phyloP scores from a whole-genome alignment of 768 basidiomycete species.

The Lactarius sp. region DNA sequence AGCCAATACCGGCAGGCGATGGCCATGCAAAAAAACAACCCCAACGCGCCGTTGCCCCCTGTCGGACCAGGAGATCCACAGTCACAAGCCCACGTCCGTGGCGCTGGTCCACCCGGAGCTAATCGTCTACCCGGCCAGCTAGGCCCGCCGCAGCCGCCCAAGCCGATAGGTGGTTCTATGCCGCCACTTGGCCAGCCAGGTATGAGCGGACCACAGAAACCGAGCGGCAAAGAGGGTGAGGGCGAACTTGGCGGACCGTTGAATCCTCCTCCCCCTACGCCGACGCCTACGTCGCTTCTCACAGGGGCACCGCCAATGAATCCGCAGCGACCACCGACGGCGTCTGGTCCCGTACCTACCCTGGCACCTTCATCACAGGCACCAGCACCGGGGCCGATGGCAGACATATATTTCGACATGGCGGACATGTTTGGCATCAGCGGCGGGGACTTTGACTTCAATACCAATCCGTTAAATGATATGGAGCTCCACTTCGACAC shows the following conservation, averaged over 20 bases:
- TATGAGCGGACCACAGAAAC: constrained; percentile 24
- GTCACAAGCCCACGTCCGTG: constrained; percentile 5
- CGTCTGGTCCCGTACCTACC: constrained; percentile 9
- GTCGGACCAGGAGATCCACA: constrained; percentile 2
- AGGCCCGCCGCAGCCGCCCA: constrained; percentile 15
- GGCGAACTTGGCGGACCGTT: constrained; percentile 12
- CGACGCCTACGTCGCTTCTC: constrained; percentile 22
- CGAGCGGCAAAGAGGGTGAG: constrained; percentile 13
- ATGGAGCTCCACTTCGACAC: constrained; percentile 18
- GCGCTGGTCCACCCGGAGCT: background rate
- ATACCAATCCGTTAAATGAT: background rate
- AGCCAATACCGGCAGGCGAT: constrained; percentile 10
- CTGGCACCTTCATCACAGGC: constrained; percentile 1
- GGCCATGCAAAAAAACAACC: constrained; percentile 3
- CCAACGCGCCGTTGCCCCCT: background rate
- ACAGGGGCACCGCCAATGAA: constrained; percentile 7
- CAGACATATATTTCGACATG: constrained; percentile 14
- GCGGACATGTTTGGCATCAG: constrained; percentile 7
- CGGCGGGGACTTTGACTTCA: constrained; percentile 18
- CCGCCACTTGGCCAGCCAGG: constrained; percentile 26
- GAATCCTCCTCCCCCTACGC: constrained; percentile 13
- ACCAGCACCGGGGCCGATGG: constrained; percentile 1
- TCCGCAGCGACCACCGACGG: constrained; percentile 20
- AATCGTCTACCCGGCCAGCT: constrained; percentile 11
- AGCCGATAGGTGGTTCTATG: constrained; percentile 24